phyloP scores from a whole-genome alignment of 441 rosid genomes.

The Monsonia emarginata region DNA sequence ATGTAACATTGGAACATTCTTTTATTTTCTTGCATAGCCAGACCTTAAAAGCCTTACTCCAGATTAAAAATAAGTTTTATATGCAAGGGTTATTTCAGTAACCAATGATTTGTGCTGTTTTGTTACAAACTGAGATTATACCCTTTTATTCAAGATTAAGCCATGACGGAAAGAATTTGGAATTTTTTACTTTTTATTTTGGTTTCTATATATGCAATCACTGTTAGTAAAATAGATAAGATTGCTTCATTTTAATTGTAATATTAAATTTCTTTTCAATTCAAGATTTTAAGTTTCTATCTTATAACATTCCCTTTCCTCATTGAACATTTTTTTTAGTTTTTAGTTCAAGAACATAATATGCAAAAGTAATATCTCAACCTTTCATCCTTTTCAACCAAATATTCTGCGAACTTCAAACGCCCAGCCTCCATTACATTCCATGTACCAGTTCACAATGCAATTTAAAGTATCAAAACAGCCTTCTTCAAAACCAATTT shows the following conservation, averaged over 20 bases:
- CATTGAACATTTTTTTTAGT: not conserved
- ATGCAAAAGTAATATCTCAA: not conserved
- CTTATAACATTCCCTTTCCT: not conserved
- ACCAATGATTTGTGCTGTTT: too few species aligned
- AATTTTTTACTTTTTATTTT: not conserved
- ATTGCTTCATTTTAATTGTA: not conserved
- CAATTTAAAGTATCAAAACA: not conserved
- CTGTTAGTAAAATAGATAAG: not conserved
- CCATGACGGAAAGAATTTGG: not conserved
- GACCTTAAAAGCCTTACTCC: too few species aligned
- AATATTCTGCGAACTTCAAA: not conserved
- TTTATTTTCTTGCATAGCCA: too few species aligned
- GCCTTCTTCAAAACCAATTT: slow-evolving; percentile 1
- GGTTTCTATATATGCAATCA: not conserved
- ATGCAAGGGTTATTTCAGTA: too few species aligned
- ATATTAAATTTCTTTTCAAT: not conserved
- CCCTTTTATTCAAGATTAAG: not conserved
- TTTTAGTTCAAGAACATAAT: not conserved
- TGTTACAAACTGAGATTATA: not conserved
- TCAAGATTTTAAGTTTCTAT: not conserved
- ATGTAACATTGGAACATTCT: not conserved
- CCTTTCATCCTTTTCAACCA: not conserved
- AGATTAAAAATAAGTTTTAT: too few species aligned
- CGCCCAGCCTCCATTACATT: not conserved
- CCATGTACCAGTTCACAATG: not conserved